These are phyloP conservation scores for Trametes cingulata DNA, from an alignment of 768 basidiomycete genomes.

Conservation along the genomic window DNA sequence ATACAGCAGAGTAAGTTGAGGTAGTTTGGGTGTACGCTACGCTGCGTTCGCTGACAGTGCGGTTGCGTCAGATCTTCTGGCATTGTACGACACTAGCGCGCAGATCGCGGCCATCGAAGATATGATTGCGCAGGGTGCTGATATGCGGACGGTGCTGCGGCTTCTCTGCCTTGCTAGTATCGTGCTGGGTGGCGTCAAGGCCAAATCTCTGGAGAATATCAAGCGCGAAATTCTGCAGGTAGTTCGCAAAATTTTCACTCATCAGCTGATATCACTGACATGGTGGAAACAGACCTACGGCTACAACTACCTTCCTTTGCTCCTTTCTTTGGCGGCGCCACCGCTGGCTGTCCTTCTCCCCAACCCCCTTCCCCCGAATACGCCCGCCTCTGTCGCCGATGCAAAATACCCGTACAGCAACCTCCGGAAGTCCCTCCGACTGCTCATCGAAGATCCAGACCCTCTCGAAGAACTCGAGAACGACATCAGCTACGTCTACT, in stretches of 20 bases:
- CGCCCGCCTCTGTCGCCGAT: slow-evolving; percentile 39
- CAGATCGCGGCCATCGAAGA: slow-evolving; percentile 91
- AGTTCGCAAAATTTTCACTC: background rate
- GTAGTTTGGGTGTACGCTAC: no score
- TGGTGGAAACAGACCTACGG: slow-evolving; percentile 63
- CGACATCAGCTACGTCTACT: slow-evolving; percentile 95
- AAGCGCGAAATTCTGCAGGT: slow-evolving; percentile 92
- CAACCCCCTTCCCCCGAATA: slow-evolving; percentile 62
- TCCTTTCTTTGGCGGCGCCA: slow-evolving; percentile 64
- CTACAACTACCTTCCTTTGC: slow-evolving; percentile 66
- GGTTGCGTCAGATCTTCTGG: slow-evolving; percentile 73
- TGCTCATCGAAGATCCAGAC: slow-evolving; percentile 90
- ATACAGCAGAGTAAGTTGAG: slow-evolving; percentile 84
- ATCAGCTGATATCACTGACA: slow-evolving; percentile 27
- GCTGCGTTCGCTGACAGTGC: slow-evolving; percentile 4
- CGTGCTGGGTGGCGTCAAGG: slow-evolving; percentile 82
- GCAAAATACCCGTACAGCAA: slow-evolving; percentile 70
- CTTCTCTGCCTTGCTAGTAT: slow-evolving; percentile 86
- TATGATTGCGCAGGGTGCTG: slow-evolving; percentile 82
- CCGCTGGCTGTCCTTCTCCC: slow-evolving; percentile 68
- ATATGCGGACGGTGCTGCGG: slow-evolving; percentile 76
- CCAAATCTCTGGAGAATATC: slow-evolving; percentile 80
- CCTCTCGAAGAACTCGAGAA: slow-evolving; percentile 82
- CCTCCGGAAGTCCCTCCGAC: slow-evolving; percentile 80
- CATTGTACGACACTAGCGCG: slow-evolving; percentile 79